Base-by-base conservation (phyloP, 192 early-diverging fungal species). In the Pilaira anomala region DNA sequence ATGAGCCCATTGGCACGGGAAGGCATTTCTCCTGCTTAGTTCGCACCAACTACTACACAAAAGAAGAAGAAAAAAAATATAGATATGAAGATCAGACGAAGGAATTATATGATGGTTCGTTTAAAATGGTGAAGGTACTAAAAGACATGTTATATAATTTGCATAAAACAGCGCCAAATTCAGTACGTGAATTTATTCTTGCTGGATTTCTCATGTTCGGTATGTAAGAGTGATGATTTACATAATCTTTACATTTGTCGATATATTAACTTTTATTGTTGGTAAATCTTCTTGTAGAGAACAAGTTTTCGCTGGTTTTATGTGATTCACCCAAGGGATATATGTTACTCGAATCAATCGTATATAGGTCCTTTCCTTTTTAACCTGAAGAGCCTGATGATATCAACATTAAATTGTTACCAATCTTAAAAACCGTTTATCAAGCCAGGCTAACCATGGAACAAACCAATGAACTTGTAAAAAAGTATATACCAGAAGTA, bases 241-340 rank as follows among this genome's bases (percentile, higher is more conserved):
- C 7, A 25, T 25, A 51, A 25, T 8, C 22, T 51, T 26, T 26
- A 25, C 49, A 36, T 36, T 36, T 36, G 33, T 36, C 33, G 4
- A 36, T 36, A 36, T 36, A 36, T 4, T 36, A 36, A 36, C 33
- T 36, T 0, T 25, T 51, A 51, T 21, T 12, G 24, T 26, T 26
- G 22, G 14, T 26, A 25, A 13, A 26, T 51, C 25, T 51, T 36
- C 25, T 24, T 51, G 22, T 51, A 51, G 49, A 28, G 25, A 51
- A 8, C 13, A 51, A 51, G 49, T 51, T 51, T 26, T 26, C 49
- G 25, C 9, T 51, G 49, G 25, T 51, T 25, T 51, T 51, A 51
- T 51, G 49, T 51, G 49, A 51, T 51, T 22, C 25, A 24, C 49
- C 49, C 14, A 25, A 13, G 25, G 24, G 24, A 25, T 12, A 25